Evolutionary conservation across 2,329 filamentous ascomycete species (phyloP).

Genomic region (Raffaelea ambrosiae): DNA sequence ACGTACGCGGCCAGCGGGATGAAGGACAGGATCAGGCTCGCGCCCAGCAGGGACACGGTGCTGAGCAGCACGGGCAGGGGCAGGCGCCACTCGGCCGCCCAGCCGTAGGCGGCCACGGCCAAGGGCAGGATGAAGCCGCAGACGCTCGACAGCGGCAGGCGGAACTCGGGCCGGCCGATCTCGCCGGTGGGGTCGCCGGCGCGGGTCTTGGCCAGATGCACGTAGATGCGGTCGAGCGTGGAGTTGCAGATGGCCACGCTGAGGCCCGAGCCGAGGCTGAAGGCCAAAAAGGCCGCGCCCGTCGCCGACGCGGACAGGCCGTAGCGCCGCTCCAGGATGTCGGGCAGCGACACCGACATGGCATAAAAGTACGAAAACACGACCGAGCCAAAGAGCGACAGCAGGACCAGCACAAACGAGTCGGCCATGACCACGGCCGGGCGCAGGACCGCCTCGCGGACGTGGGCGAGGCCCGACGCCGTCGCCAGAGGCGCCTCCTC

Average conservation of each 20-base stretch:
- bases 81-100: constrained; percentile 34
- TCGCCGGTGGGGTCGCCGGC: not conserved
- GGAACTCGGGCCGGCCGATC: constrained; percentile 41
- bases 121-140: constrained; percentile 38
- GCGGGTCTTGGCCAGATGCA: constrained; percentile 28
- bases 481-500: too few relatives aligned
- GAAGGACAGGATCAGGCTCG: constrained; percentile 33
- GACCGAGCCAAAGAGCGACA: constrained; percentile 37
- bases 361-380: constrained; percentile 45
- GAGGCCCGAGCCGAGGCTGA: constrained; percentile 42
- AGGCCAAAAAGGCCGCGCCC: constrained; percentile 45
- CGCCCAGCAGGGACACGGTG: constrained; percentile 34
- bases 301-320: constrained; percentile 39
- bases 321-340: constrained; percentile 40
- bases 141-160: constrained; percentile 42
- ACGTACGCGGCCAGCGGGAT: constrained; percentile 47
- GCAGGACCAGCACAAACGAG: constrained; percentile 31
- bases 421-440: constrained; percentile 38
- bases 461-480: constrained; percentile 36
- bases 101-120: constrained; percentile 38
- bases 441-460: constrained; percentile 35
- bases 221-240: constrained; percentile 44
- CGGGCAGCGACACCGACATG: constrained; percentile 43
- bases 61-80: constrained; percentile 35
- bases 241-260: constrained; percentile 41